Percentiles rank a stretch among this genome's conserved stretches.
These are phyloP conservation scores for Galerina marginata DNA, from an alignment of 768 basidiomycete species.

Conservation along the genomic window DNA sequence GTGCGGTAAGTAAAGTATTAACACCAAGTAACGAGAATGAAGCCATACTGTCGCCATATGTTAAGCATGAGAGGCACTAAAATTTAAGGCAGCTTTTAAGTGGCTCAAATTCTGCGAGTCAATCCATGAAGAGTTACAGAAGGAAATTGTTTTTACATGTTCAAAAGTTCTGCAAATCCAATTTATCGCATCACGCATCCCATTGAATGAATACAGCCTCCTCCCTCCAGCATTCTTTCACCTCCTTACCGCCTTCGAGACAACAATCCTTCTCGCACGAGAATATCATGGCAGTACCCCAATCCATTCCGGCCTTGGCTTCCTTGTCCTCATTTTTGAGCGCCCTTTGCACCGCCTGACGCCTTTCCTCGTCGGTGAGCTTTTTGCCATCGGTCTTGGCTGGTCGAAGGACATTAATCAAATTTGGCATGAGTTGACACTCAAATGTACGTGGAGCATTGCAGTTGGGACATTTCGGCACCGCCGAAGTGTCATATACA, in stretches of 20 bases:
- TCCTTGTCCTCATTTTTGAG: conserved; percentile 49
- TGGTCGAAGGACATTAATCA: conserved; percentile 77
- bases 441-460: conserved; percentile 78
- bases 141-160: too few relatives aligned
- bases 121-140: too few relatives aligned
- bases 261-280: conserved; percentile 86
- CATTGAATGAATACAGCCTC: conserved; percentile 55
- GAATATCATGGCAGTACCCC: conserved; percentile 92
- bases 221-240: conserved; percentile 28
- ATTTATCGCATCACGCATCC: conserved; percentile 38
- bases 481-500: conserved; percentile 55
- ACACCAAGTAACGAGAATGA: too few relatives aligned
- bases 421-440: conserved; percentile 92
- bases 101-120: too few relatives aligned
- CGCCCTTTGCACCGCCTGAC: conserved; percentile 59
- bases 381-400: conserved; percentile 30
- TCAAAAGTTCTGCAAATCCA: too few relatives aligned
- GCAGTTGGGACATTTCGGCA: conserved; percentile 76
- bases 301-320: conserved; percentile 80
- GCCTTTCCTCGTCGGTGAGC: conserved; percentile 71
- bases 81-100: too few relatives aligned
- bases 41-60: too few relatives aligned
- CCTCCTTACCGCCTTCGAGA: conserved; percentile 38
- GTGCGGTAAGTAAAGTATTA: too few relatives aligned
- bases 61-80: too few relatives aligned